Conservation (phyloP, 352 stramenopile species). For the Phytophthora meadii region DNA sequence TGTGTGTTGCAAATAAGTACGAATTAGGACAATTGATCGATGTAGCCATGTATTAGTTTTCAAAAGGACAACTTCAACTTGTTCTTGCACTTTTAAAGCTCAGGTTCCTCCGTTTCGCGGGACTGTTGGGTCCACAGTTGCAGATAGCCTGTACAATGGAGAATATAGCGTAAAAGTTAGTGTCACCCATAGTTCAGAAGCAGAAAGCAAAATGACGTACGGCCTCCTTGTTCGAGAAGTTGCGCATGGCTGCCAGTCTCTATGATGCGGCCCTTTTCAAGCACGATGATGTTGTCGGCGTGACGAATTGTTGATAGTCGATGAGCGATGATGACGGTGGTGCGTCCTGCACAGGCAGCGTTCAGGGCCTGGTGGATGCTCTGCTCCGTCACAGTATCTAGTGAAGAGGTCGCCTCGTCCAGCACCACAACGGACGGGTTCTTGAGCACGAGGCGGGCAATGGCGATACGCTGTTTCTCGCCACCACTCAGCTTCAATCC, state of each 20-base stretch:
- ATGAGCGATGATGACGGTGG: conserved; percentile 83
- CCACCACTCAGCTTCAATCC: conserved; percentile 82
- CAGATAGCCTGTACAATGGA: conserved; percentile 36
- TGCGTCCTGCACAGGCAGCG: conserved; percentile 57
- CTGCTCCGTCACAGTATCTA: conserved; percentile 79
- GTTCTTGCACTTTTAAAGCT: background rate
- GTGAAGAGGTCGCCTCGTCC: conserved; percentile 81
- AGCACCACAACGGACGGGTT: conserved; percentile 80
- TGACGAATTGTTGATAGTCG: conserved; percentile 82
- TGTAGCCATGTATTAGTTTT: conserved; percentile 14
- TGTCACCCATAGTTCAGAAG: background rate
- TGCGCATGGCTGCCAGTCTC: conserved; percentile 57
- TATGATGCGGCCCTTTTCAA: conserved; percentile 60
- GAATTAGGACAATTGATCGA: background rate
- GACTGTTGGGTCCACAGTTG: conserved; percentile 55
- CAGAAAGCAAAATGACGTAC: conserved; percentile 29
- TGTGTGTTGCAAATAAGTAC: conserved; percentile 19
- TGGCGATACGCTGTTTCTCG: conserved; percentile 87
- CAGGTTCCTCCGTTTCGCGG: conserved; percentile 24
- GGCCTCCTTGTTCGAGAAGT: conserved; percentile 50
- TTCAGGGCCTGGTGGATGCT: conserved; percentile 73
- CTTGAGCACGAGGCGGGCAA: conserved; percentile 81
- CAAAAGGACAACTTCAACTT: background rate
- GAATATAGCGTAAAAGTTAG: conserved; percentile 7
- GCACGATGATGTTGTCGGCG: conserved; percentile 73